Evolutionary conservation across 2,329 filamentous ascomycete genomes (phyloP), one percentile per base, ranked within the genome.

Genomic region (Calycina marina): DNA sequence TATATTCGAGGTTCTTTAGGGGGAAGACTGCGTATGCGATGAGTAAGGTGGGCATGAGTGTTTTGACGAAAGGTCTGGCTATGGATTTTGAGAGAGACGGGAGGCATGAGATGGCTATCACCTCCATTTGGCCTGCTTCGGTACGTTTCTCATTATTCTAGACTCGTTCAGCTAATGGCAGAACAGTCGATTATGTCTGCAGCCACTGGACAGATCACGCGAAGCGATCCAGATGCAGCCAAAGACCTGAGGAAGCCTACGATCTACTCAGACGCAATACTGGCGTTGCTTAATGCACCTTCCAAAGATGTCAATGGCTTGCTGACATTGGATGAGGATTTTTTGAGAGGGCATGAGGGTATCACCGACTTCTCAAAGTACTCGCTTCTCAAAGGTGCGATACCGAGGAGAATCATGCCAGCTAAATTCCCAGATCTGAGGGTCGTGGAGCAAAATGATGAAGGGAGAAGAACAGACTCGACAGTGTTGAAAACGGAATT

Each of bases 11-110:
- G 17, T 92, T 92, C 56, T 86, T 90, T 54, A 60, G 79, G 14
- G 84, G 83, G 8, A 92, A 92, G 65, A 81, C 82, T 2, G 81
- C 78, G 10, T 92, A 92, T 56, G 81, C 84, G 2, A 64, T 73
- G 56, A 73, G 74, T 2, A 90, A 90, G 51, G 67, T 88, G 3
- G 80, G 65, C 27, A 92, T 92, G 83, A 79, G 71, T 46, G 78
- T 88, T 3, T 52, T 92, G 27, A 83, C 78, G 0, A 82, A 83
- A 51, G 84, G 83, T 0, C 58, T 92, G 10, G 81, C 78, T 0
- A 83, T 90, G 77, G 84, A 92, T 46, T 82, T 80, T 50, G 59
- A 69, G 42, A 60, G 83, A 11, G 43, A 49, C 18, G 73, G 67
- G 0, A 64, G 69, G 43, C 56, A 48, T 0, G 60, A 70, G 4